Percentiles rank a stretch among this genome's conserved stretches.
Evolutionary conservation across 2,329 filamentous ascomycete genomes (phyloP).

Genomic region (Fusarium secorum): DNA sequence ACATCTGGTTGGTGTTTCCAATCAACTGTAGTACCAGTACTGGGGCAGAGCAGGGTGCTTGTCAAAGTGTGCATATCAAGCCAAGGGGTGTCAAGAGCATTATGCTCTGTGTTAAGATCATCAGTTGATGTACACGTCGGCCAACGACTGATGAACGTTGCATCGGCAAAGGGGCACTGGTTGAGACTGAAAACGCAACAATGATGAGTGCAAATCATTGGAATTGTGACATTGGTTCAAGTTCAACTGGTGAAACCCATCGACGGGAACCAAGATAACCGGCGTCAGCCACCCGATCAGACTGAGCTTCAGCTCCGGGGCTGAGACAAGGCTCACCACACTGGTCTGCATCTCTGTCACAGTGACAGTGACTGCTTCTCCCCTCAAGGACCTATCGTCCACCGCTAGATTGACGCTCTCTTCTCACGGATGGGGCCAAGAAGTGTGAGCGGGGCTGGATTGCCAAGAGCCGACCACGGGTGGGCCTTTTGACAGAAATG

Average conservation of each 20-base stretch:
- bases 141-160: constrained; percentile 7
- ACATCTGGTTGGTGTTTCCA: constrained; percentile 1
- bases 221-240: constrained; percentile 20
- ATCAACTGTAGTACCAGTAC: neutral
- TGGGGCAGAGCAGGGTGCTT: neutral
- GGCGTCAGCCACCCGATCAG: constrained; percentile 28
- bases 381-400: constrained; percentile 17
- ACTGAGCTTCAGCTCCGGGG: constrained; percentile 24
- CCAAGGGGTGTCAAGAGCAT: neutral
- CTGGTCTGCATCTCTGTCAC: constrained; percentile 2
- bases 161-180: neutral
- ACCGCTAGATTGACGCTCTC: constrained; percentile 41
- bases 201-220: neutral
- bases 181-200: neutral
- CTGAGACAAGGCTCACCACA: constrained; percentile 9
- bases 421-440: constrained; percentile 26
- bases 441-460: constrained; percentile 33
- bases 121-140: neutral
- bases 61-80: constrained; percentile 1
- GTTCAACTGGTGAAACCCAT: constrained; percentile 29
- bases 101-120: constrained; percentile 22
- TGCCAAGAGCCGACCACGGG: constrained; percentile 29
- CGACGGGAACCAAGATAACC: constrained; percentile 28
- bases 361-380: constrained; percentile 1
- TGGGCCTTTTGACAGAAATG: constrained; percentile 17